phyloP scores from a whole-genome alignment of 2,329 filamentous ascomycete species.

The Drechslera avenae region DNA sequence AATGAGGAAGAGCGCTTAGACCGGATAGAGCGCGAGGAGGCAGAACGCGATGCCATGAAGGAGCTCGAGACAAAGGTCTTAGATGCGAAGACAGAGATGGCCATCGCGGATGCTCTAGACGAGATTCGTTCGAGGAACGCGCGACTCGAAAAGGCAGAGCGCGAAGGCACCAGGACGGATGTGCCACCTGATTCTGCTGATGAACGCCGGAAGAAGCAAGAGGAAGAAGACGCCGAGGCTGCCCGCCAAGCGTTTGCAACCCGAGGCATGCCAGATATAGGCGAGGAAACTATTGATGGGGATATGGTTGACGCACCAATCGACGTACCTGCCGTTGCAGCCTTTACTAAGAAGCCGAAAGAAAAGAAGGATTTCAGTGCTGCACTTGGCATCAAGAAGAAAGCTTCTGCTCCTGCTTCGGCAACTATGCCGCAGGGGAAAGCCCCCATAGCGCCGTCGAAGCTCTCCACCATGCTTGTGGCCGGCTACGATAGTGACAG shows the following conservation, averaged over 20 bases:
- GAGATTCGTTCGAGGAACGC: constrained; percentile 94
- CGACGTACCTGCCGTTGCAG: constrained; percentile 52
- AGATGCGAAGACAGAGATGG: constrained; percentile 95
- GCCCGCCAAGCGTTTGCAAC: constrained; percentile 75
- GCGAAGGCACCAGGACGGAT: constrained; percentile 63
- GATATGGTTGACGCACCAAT: constrained; percentile 47
- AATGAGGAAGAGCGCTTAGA: constrained; percentile 87
- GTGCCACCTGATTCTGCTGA: constrained; percentile 59
- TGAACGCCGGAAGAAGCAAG: constrained; percentile 67
- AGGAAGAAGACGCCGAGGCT: constrained; percentile 82
- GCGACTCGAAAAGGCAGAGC: constrained; percentile 75
- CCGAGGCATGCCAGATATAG: constrained; percentile 50
- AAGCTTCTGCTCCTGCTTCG: constrained; percentile 20
- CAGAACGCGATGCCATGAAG: constrained; percentile 89
- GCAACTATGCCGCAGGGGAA: constrained; percentile 15
- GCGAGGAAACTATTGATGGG: constrained; percentile 58
- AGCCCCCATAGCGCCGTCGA: constrained; percentile 20
- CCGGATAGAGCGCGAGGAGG: constrained; percentile 77
- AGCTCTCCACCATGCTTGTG: constrained; percentile 32
- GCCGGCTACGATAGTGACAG: constrained; percentile 41
- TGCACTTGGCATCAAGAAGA: constrained; percentile 76
- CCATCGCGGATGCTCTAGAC: constrained; percentile 91
- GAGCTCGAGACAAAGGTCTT: constrained; percentile 92
- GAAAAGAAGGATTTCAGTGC: constrained; percentile 83
- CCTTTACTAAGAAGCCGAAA: constrained; percentile 78